phyloP scores from a whole-genome alignment of 2,329 filamentous ascomycete species.

The Botrytis deweyae region DNA sequence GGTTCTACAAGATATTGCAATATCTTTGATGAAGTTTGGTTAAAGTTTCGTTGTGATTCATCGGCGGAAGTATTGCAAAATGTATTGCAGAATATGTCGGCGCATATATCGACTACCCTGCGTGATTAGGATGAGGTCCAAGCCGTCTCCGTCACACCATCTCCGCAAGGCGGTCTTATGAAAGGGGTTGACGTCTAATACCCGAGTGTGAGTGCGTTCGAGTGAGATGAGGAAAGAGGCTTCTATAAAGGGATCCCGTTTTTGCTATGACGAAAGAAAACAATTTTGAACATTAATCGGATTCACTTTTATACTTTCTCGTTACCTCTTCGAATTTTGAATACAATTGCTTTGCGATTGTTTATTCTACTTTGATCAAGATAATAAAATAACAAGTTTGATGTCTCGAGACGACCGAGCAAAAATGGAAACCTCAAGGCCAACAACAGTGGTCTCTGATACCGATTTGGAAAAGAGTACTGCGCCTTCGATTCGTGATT shows the following conservation, averaged over 20 bases:
- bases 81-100: background rate
- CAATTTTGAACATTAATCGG: background rate
- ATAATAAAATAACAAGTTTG: background rate
- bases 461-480: slow-evolving; percentile 27
- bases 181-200: background rate
- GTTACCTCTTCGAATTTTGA: background rate
- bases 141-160: background rate
- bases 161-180: background rate
- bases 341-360: background rate
- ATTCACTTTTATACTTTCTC: background rate
- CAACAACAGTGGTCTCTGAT: slow-evolving; percentile 5
- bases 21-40: no score
- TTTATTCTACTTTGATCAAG: background rate
- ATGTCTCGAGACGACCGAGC: background rate
- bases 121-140: background rate
- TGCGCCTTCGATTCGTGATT: slow-evolving; percentile 26
- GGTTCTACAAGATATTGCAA: background rate
- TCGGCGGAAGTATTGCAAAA: background rate
- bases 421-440: slow-evolving; percentile 10
- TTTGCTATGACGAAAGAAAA: background rate
- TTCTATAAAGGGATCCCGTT: background rate
- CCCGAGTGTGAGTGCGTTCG: background rate
- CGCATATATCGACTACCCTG: background rate
- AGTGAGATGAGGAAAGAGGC: background rate
- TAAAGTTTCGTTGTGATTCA: background rate